These are phyloP conservation scores for Fagus sylvatica DNA, from an alignment of 306 rosid species.

Conservation along the genomic window DNA sequence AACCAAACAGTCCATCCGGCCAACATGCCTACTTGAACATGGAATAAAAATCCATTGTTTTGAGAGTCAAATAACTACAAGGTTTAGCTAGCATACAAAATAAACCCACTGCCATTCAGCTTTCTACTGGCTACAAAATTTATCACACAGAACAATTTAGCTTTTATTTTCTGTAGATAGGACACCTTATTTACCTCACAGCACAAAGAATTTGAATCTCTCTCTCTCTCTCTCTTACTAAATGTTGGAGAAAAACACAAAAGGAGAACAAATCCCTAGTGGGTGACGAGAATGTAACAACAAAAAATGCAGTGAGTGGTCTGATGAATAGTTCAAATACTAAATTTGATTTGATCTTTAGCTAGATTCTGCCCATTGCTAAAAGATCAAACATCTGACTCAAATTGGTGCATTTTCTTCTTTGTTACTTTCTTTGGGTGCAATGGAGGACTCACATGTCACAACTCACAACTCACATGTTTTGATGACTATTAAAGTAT, in stretches of 20 bases:
- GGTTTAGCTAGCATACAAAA: conserved; percentile 19
- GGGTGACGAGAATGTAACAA: conserved; percentile 28
- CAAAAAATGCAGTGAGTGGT: conserved; percentile 20
- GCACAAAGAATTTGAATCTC: conserved; percentile 31
- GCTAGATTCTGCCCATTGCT: background rate
- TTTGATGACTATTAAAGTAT: too few relatives aligned
- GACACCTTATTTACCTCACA: conserved; percentile 20
- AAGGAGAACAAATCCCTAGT: conserved; percentile 20
- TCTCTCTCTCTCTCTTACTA: conserved; percentile 42
- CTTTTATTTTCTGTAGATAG: background rate
- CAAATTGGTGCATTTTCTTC: background rate
- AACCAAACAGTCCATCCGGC: too few relatives aligned
- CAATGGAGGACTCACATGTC: background rate
- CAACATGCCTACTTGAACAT: conserved; percentile 8
- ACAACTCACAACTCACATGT: too few relatives aligned
- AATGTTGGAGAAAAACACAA: conserved; percentile 42
- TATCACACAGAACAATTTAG: conserved; percentile 13
- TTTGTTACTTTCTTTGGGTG: background rate
- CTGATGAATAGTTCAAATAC: conserved; percentile 5
- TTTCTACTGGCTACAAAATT: conserved; percentile 24
- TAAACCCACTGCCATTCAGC: conserved; percentile 30
- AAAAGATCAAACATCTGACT: too few relatives aligned
- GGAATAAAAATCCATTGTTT: conserved; percentile 12
- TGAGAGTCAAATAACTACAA: conserved; percentile 27
- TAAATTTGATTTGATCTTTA: conserved; percentile 8